Evolutionary conservation across 192 early-diverging fungal species (phyloP), one percentile per base, ranked within the genome.

Genomic region (Helicostylum pulchrum): DNA sequence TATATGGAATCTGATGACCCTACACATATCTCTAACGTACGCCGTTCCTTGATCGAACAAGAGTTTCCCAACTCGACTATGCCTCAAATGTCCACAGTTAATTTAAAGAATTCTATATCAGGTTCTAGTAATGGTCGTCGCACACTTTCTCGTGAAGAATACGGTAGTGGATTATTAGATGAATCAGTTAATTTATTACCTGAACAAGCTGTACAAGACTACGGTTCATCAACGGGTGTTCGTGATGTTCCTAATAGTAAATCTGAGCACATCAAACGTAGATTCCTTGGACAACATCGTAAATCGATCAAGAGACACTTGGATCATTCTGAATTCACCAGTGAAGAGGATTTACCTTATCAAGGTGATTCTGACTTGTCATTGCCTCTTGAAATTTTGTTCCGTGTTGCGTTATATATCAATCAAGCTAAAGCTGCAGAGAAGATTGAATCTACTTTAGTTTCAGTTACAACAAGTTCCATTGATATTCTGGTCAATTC

Each of bases 401-500:
- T 76, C 53, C 70, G 74, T 11, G 26, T 83, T 17, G 67, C 73
- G 20, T 62, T 81, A 14, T 80, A 77, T 64, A 66, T 79, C 17
- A 80, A 81, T 60, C 62, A 70, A 19, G 67, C 73, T 30, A 60
- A 64, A 8, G 57, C 61, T 3, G 74, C 66, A 15, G 61, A 43
- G 11, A 77, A 65, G 53, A 78, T 79, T 48, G 82, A 81, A 51
- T 17, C 50, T 12, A 11, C 62, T 1, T 61, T 77, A 36, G 71
- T 79, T 39, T 74, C 72, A n/a, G 62, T 64, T 60, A 34, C 72
- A 26, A 53, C 77, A 17, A 32, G 21, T 12, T 68, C 76, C 8
- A 54, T 87, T 48, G 81, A 85, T 71, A 62, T 58, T 1, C 70
- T 91, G 61, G 71, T 78, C 0, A 85, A 90, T 31, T 73, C 69